Base-by-base conservation (phyloP, 2,329 filamentous ascomycete genomes). In the Chalaropsis thielavioides region DNA sequence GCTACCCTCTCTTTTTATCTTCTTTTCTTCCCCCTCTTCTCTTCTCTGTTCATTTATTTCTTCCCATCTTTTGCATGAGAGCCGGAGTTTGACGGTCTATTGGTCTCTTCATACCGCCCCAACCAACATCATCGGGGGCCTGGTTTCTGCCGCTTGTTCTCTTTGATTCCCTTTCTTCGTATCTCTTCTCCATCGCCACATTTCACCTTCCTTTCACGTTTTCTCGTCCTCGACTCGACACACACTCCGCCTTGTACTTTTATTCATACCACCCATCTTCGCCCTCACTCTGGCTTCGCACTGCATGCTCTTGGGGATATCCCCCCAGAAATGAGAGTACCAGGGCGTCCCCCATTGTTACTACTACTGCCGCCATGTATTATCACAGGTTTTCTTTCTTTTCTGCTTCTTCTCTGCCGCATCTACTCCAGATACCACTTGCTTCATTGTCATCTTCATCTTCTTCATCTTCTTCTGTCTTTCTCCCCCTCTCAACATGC, bases 1-100 rank as follows among this genome's bases (percentile, higher is more conserved):
- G n/a, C 74, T 44, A 72, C 72, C 24, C 69, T 77, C 5, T n/a
- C 27, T 56, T 43, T 40, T 6, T 13, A 17, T 43, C 40, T 51
- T 41, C 41, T 61, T 51, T 27, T 43, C 6, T 2, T 5, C 15
- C 13, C 19, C 6, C 5, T 5, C 15, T 22, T 35, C 13, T 38
- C 10, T 35, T 46, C 8, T 35, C 27, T 56, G 13, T 56, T 31
- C 24, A 22, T 15, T 56, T 56, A 11, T 27, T 56, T 35, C n/a
- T 27, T 15, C 51, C 22, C 15, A 11, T 56, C 51, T 27, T 56
- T 31, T 35, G 15, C 51, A 31, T 31, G 51, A 56, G 51, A 31
- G 24, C 8, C 17, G 17, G n/a, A 49, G 44, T 49, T 49, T 49
- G 46, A 19, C n/a, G 1, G 19, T 51, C 19, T 13, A 51, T 24